These are phyloP conservation scores for Cyberlindnera veronae DNA, from an alignment of 805 yeast species.

Conservation along the genomic window DNA sequence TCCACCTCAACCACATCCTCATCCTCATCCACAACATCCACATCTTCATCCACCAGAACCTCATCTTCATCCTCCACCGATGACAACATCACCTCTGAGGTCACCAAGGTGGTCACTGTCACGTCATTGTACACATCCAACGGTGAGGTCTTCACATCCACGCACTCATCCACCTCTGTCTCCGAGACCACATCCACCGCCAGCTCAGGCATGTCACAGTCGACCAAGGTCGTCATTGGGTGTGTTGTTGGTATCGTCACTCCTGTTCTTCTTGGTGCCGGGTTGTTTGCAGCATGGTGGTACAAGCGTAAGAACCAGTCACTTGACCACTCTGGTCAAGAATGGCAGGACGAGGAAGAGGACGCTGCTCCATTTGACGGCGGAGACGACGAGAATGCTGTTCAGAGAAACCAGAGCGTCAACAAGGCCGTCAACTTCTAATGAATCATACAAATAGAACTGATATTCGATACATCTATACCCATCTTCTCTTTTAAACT, in stretches of 20 bases:
- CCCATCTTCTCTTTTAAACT: no score
- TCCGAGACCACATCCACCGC: slow-evolving; percentile 16
- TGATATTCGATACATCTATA: no score
- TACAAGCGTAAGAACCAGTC: slow-evolving; percentile 15
- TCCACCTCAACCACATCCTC: slow-evolving; percentile 8
- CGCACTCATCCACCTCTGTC: slow-evolving; percentile 18
- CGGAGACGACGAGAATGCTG: slow-evolving; percentile 11
- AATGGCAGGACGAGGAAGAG: slow-evolving; percentile 24
- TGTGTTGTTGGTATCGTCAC: slow-evolving; percentile 71
- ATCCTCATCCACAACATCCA: slow-evolving; percentile 5
- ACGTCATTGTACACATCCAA: slow-evolving; percentile 17
- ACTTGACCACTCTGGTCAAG: slow-evolving; percentile 26
- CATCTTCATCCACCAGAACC: slow-evolving; percentile 12
- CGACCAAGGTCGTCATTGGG: slow-evolving; percentile 58
- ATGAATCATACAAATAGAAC: no score
- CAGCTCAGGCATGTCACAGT: slow-evolving; percentile 41
- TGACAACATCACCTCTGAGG: slow-evolving; percentile 9
- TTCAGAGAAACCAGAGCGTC: slow-evolving; percentile 13
- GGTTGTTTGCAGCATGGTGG: slow-evolving; percentile 16
- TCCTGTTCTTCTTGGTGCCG: slow-evolving; percentile 40
- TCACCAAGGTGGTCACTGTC: slow-evolving; percentile 17
- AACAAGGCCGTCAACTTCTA: slow-evolving; percentile 26
- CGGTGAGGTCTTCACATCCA: slow-evolving; percentile 13
- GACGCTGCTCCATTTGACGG: slow-evolving; percentile 8
- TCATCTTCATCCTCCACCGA: slow-evolving; percentile 8